Evolutionary conservation across 164 flowering plant genomes (phyloP).

Genomic region (Cinnamomum micranthum): DNA sequence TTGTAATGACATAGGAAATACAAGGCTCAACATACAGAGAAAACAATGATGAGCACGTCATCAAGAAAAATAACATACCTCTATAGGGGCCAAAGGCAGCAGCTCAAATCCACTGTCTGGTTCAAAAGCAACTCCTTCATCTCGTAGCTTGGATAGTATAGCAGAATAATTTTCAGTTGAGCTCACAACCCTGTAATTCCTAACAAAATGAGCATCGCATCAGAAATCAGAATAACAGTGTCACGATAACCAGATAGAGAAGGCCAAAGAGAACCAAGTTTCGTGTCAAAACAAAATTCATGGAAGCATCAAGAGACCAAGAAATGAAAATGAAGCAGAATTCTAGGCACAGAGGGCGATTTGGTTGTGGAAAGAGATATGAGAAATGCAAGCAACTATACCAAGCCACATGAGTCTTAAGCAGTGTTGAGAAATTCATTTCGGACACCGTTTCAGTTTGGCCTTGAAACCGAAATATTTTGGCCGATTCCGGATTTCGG

Average conservation of each 20-base stretch:
- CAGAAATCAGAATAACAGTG: too few relatives aligned
- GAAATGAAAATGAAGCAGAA: neutral
- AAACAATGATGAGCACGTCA: neutral
- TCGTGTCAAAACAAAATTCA: neutral
- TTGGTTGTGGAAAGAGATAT: too few relatives aligned
- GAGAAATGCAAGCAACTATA: too few relatives aligned
- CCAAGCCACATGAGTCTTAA: too few relatives aligned
- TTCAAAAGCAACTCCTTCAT: slow-evolving; percentile 74
- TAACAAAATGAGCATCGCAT: slow-evolving; percentile 14
- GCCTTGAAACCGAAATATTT: too few relatives aligned
- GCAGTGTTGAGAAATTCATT: too few relatives aligned
- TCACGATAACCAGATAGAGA: neutral
- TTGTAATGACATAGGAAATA: neutral
- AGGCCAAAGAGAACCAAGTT: neutral
- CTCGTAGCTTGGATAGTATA: slow-evolving; percentile 65
- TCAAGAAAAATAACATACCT: slow-evolving; percentile 42
- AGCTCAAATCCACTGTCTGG: slow-evolving; percentile 89
- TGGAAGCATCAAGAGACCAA: neutral
- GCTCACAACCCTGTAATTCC: slow-evolving; percentile 72
- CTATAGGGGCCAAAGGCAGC: slow-evolving; percentile 61
- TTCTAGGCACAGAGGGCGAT: neutral
- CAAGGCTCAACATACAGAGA: neutral
- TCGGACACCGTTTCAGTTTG: too few relatives aligned
- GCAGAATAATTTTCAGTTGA: slow-evolving; percentile 60
- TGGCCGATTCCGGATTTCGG: too few relatives aligned